Percentiles rank a stretch among this genome's conserved stretches.
Conservation (phyloP, 1,139 yeast genomes). For the Candida sanyaensis region DNA sequence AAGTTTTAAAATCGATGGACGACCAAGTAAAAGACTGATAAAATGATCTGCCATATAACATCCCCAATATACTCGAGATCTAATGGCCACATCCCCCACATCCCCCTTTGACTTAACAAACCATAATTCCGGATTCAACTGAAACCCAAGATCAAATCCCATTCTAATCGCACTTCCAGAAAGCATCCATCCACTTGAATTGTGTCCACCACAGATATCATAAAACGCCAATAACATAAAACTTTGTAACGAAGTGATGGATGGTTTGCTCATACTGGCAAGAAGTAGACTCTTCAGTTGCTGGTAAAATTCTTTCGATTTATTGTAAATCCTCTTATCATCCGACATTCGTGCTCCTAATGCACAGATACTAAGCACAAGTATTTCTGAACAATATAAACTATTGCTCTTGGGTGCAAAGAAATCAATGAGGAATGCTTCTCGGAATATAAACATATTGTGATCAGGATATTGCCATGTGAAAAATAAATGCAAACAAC, state of each 20-base stretch:
- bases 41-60: constrained; percentile 66
- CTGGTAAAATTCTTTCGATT: constrained; percentile 44
- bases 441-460: constrained; percentile 63
- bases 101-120: constrained; percentile 32
- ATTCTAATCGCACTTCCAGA: constrained; percentile 64
- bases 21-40: constrained; percentile 56
- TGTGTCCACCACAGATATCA: constrained; percentile 58
- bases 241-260: constrained; percentile 50
- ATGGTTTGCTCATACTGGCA: constrained; percentile 39
- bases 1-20: constrained; percentile 57
- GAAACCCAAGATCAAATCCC: constrained; percentile 68
- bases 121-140: constrained; percentile 64
- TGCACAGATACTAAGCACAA: constrained; percentile 58
- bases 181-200: constrained; percentile 62
- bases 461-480: constrained; percentile 69
- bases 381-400: constrained; percentile 51
- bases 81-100: constrained; percentile 46
- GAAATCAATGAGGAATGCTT: constrained; percentile 61
- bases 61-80: constrained; percentile 69
- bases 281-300: constrained; percentile 47
- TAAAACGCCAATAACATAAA: constrained; percentile 53
- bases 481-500: constrained; percentile 57
- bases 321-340: constrained; percentile 37
- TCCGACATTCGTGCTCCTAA: constrained; percentile 55
- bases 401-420: constrained; percentile 50